Conservation (phyloP, 441 rosid genomes). For the Gossypium schwendimanii region DNA sequence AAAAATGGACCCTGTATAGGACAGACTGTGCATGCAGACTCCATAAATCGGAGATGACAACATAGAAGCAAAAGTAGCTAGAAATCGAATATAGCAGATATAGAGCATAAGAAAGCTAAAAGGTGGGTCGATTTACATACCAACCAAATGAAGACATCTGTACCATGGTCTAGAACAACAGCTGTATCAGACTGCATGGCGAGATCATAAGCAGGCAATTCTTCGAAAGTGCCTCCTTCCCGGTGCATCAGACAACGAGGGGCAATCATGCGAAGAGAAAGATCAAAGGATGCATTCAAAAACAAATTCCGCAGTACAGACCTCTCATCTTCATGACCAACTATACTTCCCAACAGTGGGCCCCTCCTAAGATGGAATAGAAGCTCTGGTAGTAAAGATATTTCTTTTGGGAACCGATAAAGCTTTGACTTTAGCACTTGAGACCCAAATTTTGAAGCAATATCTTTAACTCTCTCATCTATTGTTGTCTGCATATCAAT, state of each 20-base stretch:
- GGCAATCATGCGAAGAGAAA: constrained; percentile 85
- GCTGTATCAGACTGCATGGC: constrained; percentile 95
- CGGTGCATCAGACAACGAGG: constrained; percentile 91
- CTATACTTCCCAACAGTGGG: constrained; percentile 79
- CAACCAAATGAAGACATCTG: constrained; percentile 96
- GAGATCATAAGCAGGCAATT: constrained; percentile 80
- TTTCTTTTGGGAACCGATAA: constrained; percentile 75
- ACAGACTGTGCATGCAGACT: neutral
- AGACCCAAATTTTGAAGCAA: constrained; percentile 67
- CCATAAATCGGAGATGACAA: constrained; percentile 10
- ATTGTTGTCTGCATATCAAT: constrained; percentile 60
- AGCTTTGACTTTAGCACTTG: constrained; percentile 76
- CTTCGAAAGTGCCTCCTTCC: constrained; percentile 94
- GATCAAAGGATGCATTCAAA: constrained; percentile 79
- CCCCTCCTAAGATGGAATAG: constrained; percentile 91
- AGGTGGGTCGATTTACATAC: constrained; percentile 36
- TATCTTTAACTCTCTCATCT: constrained; percentile 90
- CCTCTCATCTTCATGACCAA: constrained; percentile 96
- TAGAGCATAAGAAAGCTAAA: constrained; percentile 16
- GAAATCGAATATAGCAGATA: constrained; percentile 13
- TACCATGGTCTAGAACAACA: constrained; percentile 95
- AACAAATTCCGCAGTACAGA: constrained; percentile 75
- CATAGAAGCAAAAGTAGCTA: neutral
- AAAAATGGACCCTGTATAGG: neutral
- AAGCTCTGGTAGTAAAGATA: constrained; percentile 62